Evolutionary conservation across 2,329 filamentous ascomycete genomes (phyloP).

Genomic region (Coleophoma crateriformis): DNA sequence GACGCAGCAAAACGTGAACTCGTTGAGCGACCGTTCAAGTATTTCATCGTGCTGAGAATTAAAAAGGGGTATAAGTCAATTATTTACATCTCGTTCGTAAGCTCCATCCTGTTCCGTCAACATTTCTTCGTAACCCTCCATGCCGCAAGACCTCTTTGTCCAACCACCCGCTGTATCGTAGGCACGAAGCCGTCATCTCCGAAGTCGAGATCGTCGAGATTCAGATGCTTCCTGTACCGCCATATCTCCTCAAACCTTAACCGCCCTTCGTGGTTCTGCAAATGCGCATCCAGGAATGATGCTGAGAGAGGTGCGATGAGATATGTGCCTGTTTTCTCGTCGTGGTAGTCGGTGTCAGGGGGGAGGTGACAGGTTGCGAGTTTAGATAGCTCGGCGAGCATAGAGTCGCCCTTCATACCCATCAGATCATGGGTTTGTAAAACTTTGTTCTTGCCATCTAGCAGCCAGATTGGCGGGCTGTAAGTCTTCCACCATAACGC

Average conservation of each 20-base stretch:
- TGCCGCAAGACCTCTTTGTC: slow-evolving; percentile 52
- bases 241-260: slow-evolving; percentile 66
- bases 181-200: slow-evolving; percentile 69
- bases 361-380: slow-evolving; percentile 58
- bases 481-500: slow-evolving; percentile 82
- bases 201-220: slow-evolving; percentile 77
- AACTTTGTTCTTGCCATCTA: slow-evolving; percentile 69
- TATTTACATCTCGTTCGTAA: no score
- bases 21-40: no score
- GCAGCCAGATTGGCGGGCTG: slow-evolving; percentile 73
- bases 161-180: slow-evolving; percentile 63
- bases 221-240: slow-evolving; percentile 62
- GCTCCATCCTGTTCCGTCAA: background rate
- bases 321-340: slow-evolving; percentile 59
- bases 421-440: slow-evolving; percentile 69
- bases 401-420: slow-evolving; percentile 56
- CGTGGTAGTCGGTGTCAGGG: slow-evolving; percentile 48
- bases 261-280: slow-evolving; percentile 39
- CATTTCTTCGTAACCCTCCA: slow-evolving; percentile 54
- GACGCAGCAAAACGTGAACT: no score
- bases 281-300: slow-evolving; percentile 60
- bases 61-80: no score
- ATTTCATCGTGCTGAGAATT: no score
- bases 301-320: slow-evolving; percentile 71
- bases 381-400: slow-evolving; percentile 53